These are phyloP conservation scores for Pleurotus tuoliensis DNA, from an alignment of 768 basidiomycete genomes.

Conservation along the genomic window DNA sequence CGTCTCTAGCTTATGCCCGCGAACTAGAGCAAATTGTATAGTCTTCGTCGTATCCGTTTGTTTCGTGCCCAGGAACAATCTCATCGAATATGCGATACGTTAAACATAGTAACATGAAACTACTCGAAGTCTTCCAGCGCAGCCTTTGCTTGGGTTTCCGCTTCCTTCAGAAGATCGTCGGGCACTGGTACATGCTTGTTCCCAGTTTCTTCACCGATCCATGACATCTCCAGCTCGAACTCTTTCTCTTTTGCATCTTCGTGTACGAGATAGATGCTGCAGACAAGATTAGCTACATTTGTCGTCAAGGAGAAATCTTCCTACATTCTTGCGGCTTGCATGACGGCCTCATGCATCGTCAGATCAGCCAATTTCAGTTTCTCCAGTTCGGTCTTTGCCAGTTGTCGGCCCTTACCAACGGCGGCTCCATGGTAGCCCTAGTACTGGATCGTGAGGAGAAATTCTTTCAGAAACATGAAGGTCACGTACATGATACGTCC, in stretches of 20 bases:
- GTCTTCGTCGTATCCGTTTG: constrained; percentile 18
- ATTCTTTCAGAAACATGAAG: background rate
- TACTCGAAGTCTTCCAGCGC: constrained; percentile 64
- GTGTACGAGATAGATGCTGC: constrained; percentile 93
- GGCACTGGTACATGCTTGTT: constrained; percentile 82
- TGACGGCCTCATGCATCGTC: constrained; percentile 78
- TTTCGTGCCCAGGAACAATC: no score
- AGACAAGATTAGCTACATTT: constrained; percentile 7
- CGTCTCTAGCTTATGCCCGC: constrained; percentile 75
- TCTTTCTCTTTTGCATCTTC: constrained; percentile 98
- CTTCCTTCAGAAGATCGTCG: constrained; percentile 77
- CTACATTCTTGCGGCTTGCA: constrained; percentile 94
- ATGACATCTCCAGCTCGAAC: constrained; percentile 96
- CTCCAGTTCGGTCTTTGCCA: constrained; percentile 98
- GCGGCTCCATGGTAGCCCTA: constrained; percentile 96
- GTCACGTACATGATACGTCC: constrained; percentile 75
- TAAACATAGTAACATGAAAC: constrained; percentile 5
- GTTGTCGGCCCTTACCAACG: constrained; percentile 96
- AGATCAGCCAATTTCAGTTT: constrained; percentile 87
- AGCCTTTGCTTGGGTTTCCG: constrained; percentile 84
- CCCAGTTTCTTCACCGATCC: constrained; percentile 86
- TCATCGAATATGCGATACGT: no score
- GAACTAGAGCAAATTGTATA: constrained; percentile 92
- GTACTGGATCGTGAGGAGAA: background rate
- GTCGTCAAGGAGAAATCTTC: constrained; percentile 18